phyloP scores from a whole-genome alignment of 495 filamentous ascomycete genomes.

The Penicillium nucicola region DNA sequence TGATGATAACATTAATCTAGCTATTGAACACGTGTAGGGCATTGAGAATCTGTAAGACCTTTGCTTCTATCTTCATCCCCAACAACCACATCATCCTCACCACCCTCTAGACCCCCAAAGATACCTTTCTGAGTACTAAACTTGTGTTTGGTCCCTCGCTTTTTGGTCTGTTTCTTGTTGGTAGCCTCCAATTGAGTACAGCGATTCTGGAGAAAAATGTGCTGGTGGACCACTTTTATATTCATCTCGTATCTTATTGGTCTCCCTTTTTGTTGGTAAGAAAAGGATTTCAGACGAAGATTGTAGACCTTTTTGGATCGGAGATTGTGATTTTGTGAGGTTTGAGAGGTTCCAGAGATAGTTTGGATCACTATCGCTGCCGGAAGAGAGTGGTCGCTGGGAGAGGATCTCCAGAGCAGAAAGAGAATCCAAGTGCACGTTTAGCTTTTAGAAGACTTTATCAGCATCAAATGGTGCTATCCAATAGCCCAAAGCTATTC shows the following conservation, averaged over 20 bases:
- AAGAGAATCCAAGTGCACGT: no score
- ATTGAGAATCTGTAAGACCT: not conserved
- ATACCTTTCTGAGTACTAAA: not conserved
- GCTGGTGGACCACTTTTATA: not conserved
- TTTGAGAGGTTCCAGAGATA: slow-evolving; percentile 4
- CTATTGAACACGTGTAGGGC: not conserved
- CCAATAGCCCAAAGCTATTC: no score
- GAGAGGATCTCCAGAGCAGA: not conserved
- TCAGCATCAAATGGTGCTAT: no score
- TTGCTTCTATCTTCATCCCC: not conserved
- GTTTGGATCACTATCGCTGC: slow-evolving; percentile 1
- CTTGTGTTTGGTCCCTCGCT: not conserved
- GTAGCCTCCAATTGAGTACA: not conserved
- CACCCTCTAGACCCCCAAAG: not conserved
- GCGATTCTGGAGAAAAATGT: not conserved
- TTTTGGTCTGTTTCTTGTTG: not conserved
- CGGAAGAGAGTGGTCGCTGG: no score
- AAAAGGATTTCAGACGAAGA: not conserved
- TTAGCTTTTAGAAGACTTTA: no score
- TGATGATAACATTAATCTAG: not conserved
- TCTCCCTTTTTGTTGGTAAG: not conserved
- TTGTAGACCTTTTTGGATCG: slow-evolving; percentile 1
- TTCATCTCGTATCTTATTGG: not conserved
- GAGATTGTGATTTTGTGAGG: slow-evolving; percentile 5
- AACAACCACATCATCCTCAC: not conserved